These are phyloP conservation scores for Ogataea angusta DNA, from an alignment of 805 yeast genomes.

Conservation along the genomic window DNA sequence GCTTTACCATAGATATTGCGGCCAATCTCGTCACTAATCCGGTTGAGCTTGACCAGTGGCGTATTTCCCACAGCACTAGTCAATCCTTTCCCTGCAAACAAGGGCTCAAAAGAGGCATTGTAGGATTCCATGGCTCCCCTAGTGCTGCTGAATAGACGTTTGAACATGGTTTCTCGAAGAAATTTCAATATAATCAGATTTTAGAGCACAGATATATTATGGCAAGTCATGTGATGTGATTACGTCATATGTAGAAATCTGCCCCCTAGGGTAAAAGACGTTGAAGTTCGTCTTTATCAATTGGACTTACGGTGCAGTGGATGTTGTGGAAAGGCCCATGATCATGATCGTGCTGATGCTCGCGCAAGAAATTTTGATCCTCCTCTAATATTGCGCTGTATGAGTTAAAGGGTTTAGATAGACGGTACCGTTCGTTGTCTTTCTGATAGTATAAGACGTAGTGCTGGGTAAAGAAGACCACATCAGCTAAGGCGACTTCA, in stretches of 20 bases:
- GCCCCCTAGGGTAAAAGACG: conserved; percentile 18
- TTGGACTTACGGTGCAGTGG: conserved; percentile 14
- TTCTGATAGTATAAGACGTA: conserved; percentile 29
- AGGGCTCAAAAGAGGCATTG: conserved; percentile 53
- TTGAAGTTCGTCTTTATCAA: conserved; percentile 27
- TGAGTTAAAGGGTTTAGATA: conserved; percentile 12
- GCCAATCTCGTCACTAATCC: conserved; percentile 55
- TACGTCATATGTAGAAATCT: not conserved
- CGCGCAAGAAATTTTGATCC: conserved; percentile 31
- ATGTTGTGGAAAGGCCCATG: conserved; percentile 25
- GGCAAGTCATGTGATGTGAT: conserved; percentile 20
- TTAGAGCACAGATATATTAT: conserved; percentile 1
- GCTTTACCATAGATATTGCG: conserved; percentile 85
- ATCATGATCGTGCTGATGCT: conserved; percentile 34
- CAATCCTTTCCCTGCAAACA: conserved; percentile 64
- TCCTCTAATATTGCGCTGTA: conserved; percentile 27
- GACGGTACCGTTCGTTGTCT: conserved; percentile 25
- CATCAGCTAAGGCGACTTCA: conserved; percentile 31
- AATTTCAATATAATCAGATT: not conserved
- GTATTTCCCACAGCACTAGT: conserved; percentile 92
- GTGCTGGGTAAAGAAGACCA: conserved; percentile 33
- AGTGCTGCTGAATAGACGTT: conserved; percentile 19
- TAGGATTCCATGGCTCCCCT: conserved; percentile 19
- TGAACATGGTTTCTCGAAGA: conserved; percentile 2
- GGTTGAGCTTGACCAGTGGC: conserved; percentile 65